Base-by-base conservation (phyloP, 371 early-diverging fungal genomes). In the Dinochytrium kinnereticum region DNA sequence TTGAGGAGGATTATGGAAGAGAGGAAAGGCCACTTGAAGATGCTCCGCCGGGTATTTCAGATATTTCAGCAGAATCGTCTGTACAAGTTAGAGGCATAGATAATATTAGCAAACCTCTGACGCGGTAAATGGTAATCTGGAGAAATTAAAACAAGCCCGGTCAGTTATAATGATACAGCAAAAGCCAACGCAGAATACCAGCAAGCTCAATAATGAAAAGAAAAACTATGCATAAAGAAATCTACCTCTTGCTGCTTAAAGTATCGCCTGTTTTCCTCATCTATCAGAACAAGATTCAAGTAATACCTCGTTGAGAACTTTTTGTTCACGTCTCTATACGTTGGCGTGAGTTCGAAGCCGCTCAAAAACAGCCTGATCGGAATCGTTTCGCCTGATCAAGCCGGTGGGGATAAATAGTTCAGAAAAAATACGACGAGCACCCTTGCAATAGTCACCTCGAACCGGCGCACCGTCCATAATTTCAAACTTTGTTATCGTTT, bases 401-500 rank as follows among this genome's bases (percentile, higher is more conserved):
- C 28, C 13, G 37, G 19, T 36, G 3, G 34, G 33, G 26, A 3
- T 17, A 51, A 28, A 50, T 7, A 15, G 34, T 30, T n/a, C 19
- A 40, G 24, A 26, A 24, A 59, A 50, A 68, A 33, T 31, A 36
- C 24, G 37, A 64, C 10, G 40, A 24, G 34, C 13, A 10, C 24
- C 26, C 39, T 36, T 38, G 1, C 38, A 39, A 1, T 7, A 30
- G 39, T 37, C 72, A 86, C 93, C 97, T 75, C 95, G 86, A 7
- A 97, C 96, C 31, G 99, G 98, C 28, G 98, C 97, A 3, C 99
- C 99, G 82, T 99, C 99, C 98, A 99, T 98, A 78, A 99, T 98
- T 80, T 99, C 98, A 78, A 95, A 98, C 82, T 95, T 96, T 65
- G 98, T 96, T 38, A 99, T 91, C 0, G 96, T 98, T 82, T 99